Evolutionary conservation across 1,284 basidiomycete species (phyloP).

Genomic region (Apiotrichum laibachii): DNA sequence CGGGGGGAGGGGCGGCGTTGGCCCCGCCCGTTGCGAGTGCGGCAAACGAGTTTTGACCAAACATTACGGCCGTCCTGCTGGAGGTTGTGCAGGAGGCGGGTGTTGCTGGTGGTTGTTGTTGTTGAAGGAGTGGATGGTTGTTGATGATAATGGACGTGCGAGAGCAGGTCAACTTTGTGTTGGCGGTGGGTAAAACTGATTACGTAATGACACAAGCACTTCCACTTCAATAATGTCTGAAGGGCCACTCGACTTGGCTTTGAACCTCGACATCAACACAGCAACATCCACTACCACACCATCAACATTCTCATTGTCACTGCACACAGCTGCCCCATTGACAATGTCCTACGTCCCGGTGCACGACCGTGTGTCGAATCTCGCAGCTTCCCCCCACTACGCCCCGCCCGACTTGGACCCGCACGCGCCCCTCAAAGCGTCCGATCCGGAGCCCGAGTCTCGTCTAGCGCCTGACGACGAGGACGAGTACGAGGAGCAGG

Average conservation of each 20-base stretch:
- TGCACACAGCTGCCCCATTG: background rate
- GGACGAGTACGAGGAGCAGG: constrained; percentile 1
- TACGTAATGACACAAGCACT: no score
- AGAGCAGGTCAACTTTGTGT: background rate
- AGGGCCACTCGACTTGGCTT: no score
- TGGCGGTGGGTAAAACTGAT: no score
- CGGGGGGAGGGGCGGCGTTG: constrained; percentile 15
- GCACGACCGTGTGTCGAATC: constrained; percentile 31
- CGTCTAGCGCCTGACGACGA: background rate
- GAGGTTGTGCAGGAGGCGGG: background rate
- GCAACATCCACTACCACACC: background rate
- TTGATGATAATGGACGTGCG: background rate
- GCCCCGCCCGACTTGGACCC: constrained; percentile 39
- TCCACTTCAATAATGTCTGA: no score
- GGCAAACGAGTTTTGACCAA: constrained; percentile 36
- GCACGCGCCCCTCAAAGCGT: background rate
- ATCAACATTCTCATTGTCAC: no score
- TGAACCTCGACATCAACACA: no score
- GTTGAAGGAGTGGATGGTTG: background rate
- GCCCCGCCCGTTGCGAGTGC: constrained; percentile 35
- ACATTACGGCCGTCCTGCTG: constrained; percentile 21
- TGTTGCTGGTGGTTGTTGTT: background rate
- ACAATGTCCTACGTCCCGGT: constrained; percentile 33
- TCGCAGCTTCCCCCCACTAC: constrained; percentile 28
- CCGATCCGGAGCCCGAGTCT: constrained; percentile 6